phyloP scores from a whole-genome alignment of 371 early-diverging fungal genomes.

The Thermomucor indicae-seudaticae region DNA sequence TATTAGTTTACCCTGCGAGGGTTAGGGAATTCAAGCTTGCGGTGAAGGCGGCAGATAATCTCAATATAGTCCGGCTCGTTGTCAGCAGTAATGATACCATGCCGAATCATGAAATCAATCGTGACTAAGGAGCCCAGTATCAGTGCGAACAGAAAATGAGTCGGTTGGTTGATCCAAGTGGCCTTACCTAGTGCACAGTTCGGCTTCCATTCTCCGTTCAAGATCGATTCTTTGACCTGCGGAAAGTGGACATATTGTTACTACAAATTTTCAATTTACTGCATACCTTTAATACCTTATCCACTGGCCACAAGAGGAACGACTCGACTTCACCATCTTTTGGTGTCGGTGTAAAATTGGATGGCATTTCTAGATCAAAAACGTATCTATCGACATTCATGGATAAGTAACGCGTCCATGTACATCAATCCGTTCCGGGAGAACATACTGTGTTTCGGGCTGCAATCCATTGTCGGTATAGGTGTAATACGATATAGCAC shows the following conservation, averaged over 20 bases:
- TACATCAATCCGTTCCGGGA: too few relatives aligned
- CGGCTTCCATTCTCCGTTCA: constrained; percentile 76
- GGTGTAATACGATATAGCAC: constrained; percentile 69
- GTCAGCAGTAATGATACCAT: constrained; percentile 68
- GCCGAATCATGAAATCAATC: constrained; percentile 84
- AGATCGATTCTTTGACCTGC: constrained; percentile 49
- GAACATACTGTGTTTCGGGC: constrained; percentile 68
- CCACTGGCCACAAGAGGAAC: constrained; percentile 73
- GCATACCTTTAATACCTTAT: constrained; percentile 40
- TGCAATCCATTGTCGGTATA: constrained; percentile 52
- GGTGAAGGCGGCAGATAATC: constrained; percentile 62
- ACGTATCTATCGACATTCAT: too few relatives aligned
- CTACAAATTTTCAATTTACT: neutral
- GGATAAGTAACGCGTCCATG: too few relatives aligned
- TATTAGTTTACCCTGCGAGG: constrained; percentile 30
- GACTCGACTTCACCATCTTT: constrained; percentile 89
- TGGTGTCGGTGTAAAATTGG: constrained; percentile 62
- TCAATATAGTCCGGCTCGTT: constrained; percentile 81
- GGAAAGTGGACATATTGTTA: neutral
- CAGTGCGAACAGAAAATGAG: neutral
- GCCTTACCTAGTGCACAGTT: constrained; percentile 74
- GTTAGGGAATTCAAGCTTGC: constrained; percentile 65
- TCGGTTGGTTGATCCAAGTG: neutral
- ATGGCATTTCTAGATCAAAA: constrained; percentile 77
- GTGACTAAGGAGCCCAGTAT: constrained; percentile 32